A percentile compares a stretch with the other conserved stretches of the same genome.
Evolutionary conservation across 1,139 yeast species (phyloP).

Genomic region (Debaryomyces udenii): DNA sequence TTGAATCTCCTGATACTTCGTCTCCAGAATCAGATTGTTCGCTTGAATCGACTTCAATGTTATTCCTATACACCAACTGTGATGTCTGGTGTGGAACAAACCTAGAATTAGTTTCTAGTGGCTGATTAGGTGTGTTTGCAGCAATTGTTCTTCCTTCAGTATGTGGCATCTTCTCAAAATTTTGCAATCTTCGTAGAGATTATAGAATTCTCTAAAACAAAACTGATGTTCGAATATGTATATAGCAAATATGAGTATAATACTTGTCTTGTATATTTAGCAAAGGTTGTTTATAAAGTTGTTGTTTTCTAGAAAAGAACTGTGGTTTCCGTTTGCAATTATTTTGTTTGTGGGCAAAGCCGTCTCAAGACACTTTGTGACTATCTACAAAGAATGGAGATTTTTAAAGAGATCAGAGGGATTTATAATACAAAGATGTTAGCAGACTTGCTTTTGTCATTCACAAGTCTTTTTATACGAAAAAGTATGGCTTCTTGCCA

Average conservation of each 20-base stretch:
- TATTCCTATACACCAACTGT: conserved; percentile 22
- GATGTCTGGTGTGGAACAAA: conserved; percentile 26
- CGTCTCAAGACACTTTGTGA: conserved; percentile 5
- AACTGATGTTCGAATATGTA: too few relatives aligned
- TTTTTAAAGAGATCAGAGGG: neutral
- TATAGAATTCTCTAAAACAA: neutral
- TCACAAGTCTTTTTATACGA: too few relatives aligned
- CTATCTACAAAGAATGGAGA: neutral
- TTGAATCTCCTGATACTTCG: neutral
- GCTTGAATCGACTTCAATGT: neutral
- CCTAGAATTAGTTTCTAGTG: conserved; percentile 17
- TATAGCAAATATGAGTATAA: neutral
- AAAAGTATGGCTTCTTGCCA: too few relatives aligned
- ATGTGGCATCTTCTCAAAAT: neutral
- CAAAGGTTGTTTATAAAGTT: neutral
- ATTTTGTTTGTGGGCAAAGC: conserved; percentile 7
- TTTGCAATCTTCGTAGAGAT: conserved; percentile 8
- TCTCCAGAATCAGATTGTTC: neutral
- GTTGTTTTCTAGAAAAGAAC: neutral
- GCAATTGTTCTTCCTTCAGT: conserved; percentile 1
- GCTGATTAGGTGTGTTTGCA: conserved; percentile 3
- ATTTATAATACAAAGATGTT: too few relatives aligned
- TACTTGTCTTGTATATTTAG: neutral
- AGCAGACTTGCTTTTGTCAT: too few relatives aligned
- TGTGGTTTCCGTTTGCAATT: conserved; percentile 5